A percentile compares a stretch with the other conserved stretches of the same genome.
phyloP scores from a whole-genome alignment of 2,329 filamentous ascomycete species.

The Apiospora malaysiana region DNA sequence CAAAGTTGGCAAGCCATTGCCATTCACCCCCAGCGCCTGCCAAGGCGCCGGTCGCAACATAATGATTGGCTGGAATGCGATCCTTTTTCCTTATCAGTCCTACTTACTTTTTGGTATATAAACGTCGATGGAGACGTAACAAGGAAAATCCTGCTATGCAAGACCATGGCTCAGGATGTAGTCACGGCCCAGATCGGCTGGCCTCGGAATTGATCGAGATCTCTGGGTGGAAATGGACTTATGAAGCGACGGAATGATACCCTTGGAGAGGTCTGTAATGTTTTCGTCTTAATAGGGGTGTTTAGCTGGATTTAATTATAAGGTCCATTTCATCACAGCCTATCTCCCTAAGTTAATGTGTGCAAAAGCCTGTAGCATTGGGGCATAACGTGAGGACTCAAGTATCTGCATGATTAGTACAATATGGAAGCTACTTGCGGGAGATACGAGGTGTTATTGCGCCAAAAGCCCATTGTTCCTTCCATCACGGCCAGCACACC shows the following conservation, averaged over 20 bases:
- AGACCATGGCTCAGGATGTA: neutral
- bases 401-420: neutral
- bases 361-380: neutral
- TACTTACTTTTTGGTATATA: neutral
- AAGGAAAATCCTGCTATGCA: neutral
- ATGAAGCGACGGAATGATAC: constrained; percentile 17
- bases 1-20: constrained; percentile 34
- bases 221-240: neutral
- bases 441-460: neutral
- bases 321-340: neutral
- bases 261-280: constrained; percentile 16
- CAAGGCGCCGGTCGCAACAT: neutral
- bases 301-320: neutral
- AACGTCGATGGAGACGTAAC: neutral
- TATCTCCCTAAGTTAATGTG: neutral
- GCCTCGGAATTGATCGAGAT: neutral
- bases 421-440: neutral
- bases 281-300: neutral
- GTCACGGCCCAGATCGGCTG: neutral
- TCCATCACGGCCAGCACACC: neutral
- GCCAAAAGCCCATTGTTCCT: neutral
- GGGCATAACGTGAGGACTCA: no score
- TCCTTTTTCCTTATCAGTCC: neutral
- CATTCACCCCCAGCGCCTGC: constrained; percentile 30
- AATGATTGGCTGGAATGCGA: neutral